Evolutionary conservation across 495 filamentous ascomycete species (phyloP), one percentile per base, ranked within the genome.

Genomic region (Elasticomyces elasticus): DNA sequence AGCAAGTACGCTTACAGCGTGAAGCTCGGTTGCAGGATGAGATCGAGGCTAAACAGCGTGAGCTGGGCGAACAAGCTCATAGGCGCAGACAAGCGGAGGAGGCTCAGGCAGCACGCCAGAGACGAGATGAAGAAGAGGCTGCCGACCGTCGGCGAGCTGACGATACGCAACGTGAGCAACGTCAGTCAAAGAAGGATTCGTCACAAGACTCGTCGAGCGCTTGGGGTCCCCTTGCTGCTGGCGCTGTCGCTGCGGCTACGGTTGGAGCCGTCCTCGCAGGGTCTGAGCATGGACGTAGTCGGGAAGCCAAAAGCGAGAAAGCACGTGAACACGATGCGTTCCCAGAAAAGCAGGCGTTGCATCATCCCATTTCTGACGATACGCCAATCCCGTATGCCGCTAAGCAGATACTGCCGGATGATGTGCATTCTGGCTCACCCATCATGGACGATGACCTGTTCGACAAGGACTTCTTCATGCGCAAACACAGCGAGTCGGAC

Each of bases 391-490:
- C 33, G 43, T 57, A 48, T 31, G 28, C 46, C 10, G 49, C 52
- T 15, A 38, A 53, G 33, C 45, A 56, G 37, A 49, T 61, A 38
- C 17, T 25, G n/a, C 65, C 66, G 4, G 44, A 31, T 38, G 54
- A 55, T 17, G 40, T 26, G 20, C 31, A 27, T 22, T 64, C 31
- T 41, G 55, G 52, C 54, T 47, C 23, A 54, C 61, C 43, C 25
- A 48, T 64, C 31, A 53, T 59, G 23, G 62, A 69, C 31, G 66
- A 69, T 19, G 69, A 68, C 17, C 58, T 71, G 33, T 65, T 64
- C 50, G 67, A 69, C 40, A 64, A 61, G 3, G 62, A 67, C 40
- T 66, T 60, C 42, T 71, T 70, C 63, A 61, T 60, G 48, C 58
- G 58, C 33, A 35, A 47, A 20, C 56, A 47, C 33, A 60, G 56